Percentiles rank a stretch among this genome's conserved stretches.
Evolutionary conservation across 2,329 filamentous ascomycete genomes (phyloP).

Genomic region (Beauveria rudraprayagi): DNA sequence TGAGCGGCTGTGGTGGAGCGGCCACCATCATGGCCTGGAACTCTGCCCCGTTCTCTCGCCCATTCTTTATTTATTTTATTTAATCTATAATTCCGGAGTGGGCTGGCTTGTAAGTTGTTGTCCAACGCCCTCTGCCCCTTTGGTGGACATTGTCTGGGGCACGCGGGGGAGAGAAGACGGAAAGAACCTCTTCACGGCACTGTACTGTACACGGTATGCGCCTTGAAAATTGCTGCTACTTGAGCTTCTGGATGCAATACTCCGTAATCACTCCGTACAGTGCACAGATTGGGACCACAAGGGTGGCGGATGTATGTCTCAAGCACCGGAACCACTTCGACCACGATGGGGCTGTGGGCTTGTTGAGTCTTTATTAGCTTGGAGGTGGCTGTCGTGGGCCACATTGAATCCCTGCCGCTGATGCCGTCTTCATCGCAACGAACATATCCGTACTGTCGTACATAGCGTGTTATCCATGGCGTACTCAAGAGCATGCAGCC

Average conservation of each 20-base stretch:
- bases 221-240: no score
- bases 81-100: not conserved
- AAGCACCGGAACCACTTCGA: constrained; percentile 1
- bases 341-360: not conserved
- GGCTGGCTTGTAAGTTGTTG: constrained; percentile 1
- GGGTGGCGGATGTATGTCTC: not conserved
- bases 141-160: not conserved
- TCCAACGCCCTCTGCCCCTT: not conserved
- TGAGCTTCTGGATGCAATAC: not conserved
- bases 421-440: not conserved
- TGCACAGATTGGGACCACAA: not conserved
- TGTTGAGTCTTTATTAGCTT: constrained; percentile 6
- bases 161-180: not conserved
- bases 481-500: no score
- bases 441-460: not conserved
- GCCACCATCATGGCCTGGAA: constrained; percentile 6
- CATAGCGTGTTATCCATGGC: not conserved
- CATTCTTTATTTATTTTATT: not conserved
- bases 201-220: not conserved
- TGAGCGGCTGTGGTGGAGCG: constrained; percentile 3
- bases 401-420: not conserved
- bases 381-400: not conserved
- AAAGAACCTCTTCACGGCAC: not conserved
- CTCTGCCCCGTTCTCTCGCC: constrained; percentile 3
- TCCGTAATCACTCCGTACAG: not conserved